phyloP scores from a whole-genome alignment of 805 yeast species.

The Kodamaea restingae region DNA sequence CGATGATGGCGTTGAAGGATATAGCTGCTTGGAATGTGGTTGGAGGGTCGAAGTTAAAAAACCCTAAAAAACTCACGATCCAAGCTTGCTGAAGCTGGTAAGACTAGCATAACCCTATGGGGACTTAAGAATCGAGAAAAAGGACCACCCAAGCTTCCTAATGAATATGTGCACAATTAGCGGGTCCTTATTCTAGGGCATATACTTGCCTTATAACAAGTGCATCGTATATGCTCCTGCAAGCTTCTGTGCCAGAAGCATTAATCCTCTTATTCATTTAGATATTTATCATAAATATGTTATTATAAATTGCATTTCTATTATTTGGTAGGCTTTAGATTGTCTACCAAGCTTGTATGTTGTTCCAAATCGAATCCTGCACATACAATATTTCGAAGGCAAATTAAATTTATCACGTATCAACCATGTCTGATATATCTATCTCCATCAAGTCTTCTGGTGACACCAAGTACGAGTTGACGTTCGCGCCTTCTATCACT shows the following conservation, averaged over 20 bases:
- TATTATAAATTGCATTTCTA: too few species aligned
- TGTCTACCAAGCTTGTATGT: not conserved
- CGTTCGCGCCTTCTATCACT: constrained; percentile 49
- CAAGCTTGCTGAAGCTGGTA: not conserved
- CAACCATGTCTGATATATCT: constrained; percentile 25
- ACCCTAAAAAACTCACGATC: not conserved
- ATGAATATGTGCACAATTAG: too few species aligned
- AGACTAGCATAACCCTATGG: too few species aligned
- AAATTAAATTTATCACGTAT: not conserved
- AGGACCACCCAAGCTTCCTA: too few species aligned
- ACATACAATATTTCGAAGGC: not conserved
- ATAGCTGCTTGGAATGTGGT: constrained; percentile 42
- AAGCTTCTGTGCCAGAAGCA: too few species aligned
- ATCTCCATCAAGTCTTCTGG: constrained; percentile 53
- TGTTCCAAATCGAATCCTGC: not conserved
- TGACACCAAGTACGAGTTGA: constrained; percentile 72
- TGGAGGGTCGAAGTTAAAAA: constrained; percentile 38
- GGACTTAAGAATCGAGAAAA: too few species aligned
- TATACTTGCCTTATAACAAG: not conserved
- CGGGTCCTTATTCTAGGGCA: too few species aligned
- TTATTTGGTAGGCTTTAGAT: too few species aligned
- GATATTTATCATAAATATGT: too few species aligned
- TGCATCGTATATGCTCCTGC: not conserved
- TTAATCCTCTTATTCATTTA: too few species aligned
- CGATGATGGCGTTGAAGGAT: constrained; percentile 38